Percentiles rank a stretch among this genome's conserved stretches.
These are phyloP conservation scores for Kazachstania africana DNA, from an alignment of 805 yeast genomes.

Conservation along the genomic window DNA sequence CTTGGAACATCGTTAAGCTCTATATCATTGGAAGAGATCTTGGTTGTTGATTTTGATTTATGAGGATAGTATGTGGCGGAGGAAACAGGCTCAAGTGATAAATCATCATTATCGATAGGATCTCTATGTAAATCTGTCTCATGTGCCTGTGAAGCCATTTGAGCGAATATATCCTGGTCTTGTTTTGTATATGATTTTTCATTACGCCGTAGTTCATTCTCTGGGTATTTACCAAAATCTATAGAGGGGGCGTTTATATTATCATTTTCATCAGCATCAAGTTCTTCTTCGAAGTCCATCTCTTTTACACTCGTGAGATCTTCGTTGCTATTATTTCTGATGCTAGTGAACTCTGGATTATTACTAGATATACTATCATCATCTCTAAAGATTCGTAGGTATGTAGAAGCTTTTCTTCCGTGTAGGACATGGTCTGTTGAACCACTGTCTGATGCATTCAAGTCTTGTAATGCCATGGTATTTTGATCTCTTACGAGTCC, in stretches of 20 bases:
- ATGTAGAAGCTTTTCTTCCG: constrained; percentile 27
- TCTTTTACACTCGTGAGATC: too few species aligned
- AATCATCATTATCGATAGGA: constrained; percentile 1
- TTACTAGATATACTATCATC: constrained; percentile 9
- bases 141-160: not conserved
- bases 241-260: not conserved
- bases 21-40: constrained; percentile 4
- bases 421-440: constrained; percentile 14
- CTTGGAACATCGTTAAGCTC: too few species aligned
- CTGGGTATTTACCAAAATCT: not conserved
- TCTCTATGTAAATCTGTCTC: not conserved
- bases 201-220: too few species aligned
- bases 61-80: constrained; percentile 67
- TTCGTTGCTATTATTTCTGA: too few species aligned
- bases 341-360: not conserved
- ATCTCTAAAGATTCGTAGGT: constrained; percentile 25
- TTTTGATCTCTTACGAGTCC: too few species aligned
- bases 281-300: not conserved
- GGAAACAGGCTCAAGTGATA: constrained; percentile 44
- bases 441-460: constrained; percentile 16
- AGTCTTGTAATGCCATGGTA: too few species aligned
- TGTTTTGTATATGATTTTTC: too few species aligned
- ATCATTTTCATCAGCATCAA: not conserved
- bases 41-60: constrained; percentile 28
- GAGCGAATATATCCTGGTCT: too few species aligned